These are phyloP conservation scores for Syzygium oleosum DNA, from an alignment of 345 rosid species.

Conservation along the genomic window DNA sequence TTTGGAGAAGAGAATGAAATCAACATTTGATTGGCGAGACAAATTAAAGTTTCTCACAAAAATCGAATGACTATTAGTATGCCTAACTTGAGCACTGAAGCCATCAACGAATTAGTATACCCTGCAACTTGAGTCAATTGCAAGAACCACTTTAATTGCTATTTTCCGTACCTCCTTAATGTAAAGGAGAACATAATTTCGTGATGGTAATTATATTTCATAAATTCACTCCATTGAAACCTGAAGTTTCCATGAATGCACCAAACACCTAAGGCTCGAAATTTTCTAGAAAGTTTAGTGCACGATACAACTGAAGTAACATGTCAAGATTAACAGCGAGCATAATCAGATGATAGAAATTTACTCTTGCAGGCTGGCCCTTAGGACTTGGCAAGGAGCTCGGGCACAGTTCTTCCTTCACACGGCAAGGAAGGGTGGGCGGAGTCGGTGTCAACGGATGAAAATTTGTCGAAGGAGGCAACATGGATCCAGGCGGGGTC, in stretches of 20 bases:
- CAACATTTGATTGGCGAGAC: not conserved
- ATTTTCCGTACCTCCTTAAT: not conserved
- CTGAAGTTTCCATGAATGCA: not conserved
- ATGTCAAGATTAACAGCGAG: not conserved
- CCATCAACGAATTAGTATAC: not conserved
- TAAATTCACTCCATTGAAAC: not conserved
- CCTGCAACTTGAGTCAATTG: not conserved
- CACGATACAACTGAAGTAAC: not conserved
- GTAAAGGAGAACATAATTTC: not conserved
- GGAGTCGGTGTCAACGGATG: conserved; percentile 90
- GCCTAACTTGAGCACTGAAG: not conserved
- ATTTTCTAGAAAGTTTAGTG: not conserved
- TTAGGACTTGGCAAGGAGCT: conserved; percentile 65
- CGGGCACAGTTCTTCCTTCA: conserved; percentile 77
- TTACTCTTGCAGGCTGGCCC: conserved; percentile 81
- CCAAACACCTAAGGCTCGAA: not conserved
- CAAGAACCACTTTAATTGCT: not conserved
- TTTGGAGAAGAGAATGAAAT: not conserved
- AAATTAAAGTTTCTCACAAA: not conserved
- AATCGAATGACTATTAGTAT: not conserved
- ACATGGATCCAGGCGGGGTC: conserved; percentile 47
- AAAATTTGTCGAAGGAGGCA: conserved; percentile 56
- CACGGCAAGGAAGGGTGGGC: conserved; percentile 57
- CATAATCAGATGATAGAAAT: not conserved
- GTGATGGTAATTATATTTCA: not conserved